phyloP scores from a whole-genome alignment of 225 moss, liverwort and hornwort genomes.

The Sphagnum contortum region DNA sequence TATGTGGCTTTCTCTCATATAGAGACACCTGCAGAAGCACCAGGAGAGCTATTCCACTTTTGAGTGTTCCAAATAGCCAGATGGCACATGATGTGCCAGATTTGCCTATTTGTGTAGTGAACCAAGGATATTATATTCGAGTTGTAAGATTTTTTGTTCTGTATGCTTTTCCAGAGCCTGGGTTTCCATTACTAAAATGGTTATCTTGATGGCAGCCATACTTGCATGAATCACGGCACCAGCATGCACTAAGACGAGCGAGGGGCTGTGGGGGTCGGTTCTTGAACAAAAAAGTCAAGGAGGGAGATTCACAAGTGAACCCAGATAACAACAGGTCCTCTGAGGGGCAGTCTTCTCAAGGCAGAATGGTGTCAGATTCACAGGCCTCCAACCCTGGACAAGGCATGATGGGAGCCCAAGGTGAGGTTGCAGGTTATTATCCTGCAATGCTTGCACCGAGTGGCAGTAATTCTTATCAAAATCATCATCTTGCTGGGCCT shows the following conservation, averaged over 20 bases:
- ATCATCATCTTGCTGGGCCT: slow-evolving; percentile 70
- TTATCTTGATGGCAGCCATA: slow-evolving; percentile 61
- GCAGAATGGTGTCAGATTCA: slow-evolving; percentile 30
- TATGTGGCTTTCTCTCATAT: slow-evolving; percentile 6
- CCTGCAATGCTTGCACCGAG: slow-evolving; percentile 56
- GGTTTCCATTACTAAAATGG: no score
- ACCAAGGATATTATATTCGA: no score
- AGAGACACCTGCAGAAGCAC: no score
- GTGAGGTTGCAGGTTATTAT: slow-evolving; percentile 64
- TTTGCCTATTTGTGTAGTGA: no score
- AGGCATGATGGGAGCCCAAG: slow-evolving; percentile 56
- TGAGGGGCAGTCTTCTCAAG: slow-evolving; percentile 77
- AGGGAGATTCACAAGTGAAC: slow-evolving; percentile 52
- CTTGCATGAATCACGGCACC: slow-evolving; percentile 91
- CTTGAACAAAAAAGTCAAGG: slow-evolving; percentile 81
- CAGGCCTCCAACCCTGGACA: slow-evolving; percentile 61
- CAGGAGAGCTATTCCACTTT: no score
- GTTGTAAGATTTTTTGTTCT: no score
- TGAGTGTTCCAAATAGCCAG: no score
- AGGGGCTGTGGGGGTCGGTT: slow-evolving; percentile 98
- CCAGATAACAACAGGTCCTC: slow-evolving; percentile 56
- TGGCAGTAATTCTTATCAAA: slow-evolving; percentile 67
- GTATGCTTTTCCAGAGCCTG: no score
- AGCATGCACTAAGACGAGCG: slow-evolving; percentile 92
- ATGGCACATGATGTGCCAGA: no score